Percentiles rank a stretch among this genome's conserved stretches.
Evolutionary conservation across 192 early-diverging fungal genomes (phyloP).

Genomic region (Coemansia reversa): DNA sequence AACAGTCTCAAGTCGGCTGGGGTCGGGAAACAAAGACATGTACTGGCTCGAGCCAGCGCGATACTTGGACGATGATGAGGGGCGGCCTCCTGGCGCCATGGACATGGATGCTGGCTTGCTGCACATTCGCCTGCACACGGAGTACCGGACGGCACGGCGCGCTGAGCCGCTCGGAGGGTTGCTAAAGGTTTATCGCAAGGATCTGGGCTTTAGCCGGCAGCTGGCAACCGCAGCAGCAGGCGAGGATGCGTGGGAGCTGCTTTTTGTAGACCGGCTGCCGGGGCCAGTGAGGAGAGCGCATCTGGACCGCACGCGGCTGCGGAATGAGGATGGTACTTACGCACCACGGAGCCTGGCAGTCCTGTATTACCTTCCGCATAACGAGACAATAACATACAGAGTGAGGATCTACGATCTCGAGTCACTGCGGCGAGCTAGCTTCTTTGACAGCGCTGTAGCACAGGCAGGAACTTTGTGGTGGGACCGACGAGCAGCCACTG

Average conservation of each 20-base stretch:
- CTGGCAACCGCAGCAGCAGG: not conserved
- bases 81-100: constrained; percentile 18
- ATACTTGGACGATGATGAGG: constrained; percentile 11
- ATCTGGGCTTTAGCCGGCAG: constrained; percentile 15
- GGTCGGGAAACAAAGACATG: constrained; percentile 30
- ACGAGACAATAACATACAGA: constrained; percentile 34
- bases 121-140: constrained; percentile 45
- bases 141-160: constrained; percentile 32
- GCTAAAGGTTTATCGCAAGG: constrained; percentile 48
- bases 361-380: constrained; percentile 37
- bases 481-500: constrained; percentile 8
- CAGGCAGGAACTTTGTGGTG: constrained; percentile 18
- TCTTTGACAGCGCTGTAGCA: constrained; percentile 17
- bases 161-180: constrained; percentile 40
- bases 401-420: constrained; percentile 48
- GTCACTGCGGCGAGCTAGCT: constrained; percentile 17
- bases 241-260: constrained; percentile 45
- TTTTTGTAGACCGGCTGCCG: constrained; percentile 47
- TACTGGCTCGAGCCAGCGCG: constrained; percentile 45
- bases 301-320: constrained; percentile 44
- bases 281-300: constrained; percentile 39
- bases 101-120: constrained; percentile 37
- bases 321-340: constrained; percentile 31
- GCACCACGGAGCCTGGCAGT: constrained; percentile 39
- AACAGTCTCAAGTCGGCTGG: constrained; percentile 23